Conservation (phyloP, 2,329 filamentous ascomycete species). For the Colletotrichum gloeosporioides region DNA sequence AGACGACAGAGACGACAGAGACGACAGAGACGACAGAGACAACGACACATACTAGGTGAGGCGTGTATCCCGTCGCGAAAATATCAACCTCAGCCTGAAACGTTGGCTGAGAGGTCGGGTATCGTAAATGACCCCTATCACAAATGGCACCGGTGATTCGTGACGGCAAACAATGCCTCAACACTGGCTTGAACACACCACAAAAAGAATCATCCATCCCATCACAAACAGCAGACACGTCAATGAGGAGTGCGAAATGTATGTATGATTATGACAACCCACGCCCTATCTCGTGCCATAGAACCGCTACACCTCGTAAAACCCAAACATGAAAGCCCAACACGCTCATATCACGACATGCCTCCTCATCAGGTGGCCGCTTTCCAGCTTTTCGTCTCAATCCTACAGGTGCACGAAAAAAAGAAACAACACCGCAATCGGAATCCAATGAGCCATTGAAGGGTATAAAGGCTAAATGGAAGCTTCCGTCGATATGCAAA, state of each 20-base stretch:
- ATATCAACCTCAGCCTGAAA: too few relatives aligned
- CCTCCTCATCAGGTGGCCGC: background rate
- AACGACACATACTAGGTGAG: too few relatives aligned
- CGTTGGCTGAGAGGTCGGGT: too few relatives aligned
- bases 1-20: too few relatives aligned
- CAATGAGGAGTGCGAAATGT: background rate
- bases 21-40: too few relatives aligned
- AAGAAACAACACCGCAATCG: background rate
- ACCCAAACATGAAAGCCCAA: background rate
- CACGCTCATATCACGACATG: background rate
- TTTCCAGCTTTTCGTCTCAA: background rate
- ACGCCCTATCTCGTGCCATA: background rate
- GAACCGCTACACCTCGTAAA: constrained; percentile 8
- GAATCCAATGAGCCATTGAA: background rate
- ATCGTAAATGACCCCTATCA: too few relatives aligned
- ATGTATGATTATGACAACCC: background rate
- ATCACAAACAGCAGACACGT: background rate
- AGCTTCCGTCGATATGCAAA: background rate
- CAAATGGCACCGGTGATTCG: background rate
- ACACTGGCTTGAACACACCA: background rate
- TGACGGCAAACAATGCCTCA: rapidly evolving
- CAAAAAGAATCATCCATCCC: rapidly evolving
- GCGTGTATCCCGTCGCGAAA: too few relatives aligned
- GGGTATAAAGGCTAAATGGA: background rate
- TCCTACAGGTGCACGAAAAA: background rate